Conservation (phyloP, 257 asterid genomes). For the Gentiana dahurica region DNA sequence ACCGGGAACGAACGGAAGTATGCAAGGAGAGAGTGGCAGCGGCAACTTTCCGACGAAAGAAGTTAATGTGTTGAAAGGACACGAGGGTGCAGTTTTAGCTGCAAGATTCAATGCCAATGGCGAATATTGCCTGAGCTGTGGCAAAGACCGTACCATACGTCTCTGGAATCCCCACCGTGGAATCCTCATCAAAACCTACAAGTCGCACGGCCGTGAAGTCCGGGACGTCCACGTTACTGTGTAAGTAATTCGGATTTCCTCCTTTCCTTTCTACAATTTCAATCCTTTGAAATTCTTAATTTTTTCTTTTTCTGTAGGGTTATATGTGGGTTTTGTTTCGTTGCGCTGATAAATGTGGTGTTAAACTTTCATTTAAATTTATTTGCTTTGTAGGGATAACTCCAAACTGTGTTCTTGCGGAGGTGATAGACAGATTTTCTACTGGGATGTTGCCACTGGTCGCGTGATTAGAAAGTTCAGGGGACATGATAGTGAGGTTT, state of each 20-base stretch:
- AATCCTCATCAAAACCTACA: conserved; percentile 80
- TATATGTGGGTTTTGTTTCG: neutral
- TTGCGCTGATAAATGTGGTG: neutral
- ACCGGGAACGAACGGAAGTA: no score
- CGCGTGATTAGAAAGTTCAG: conserved; percentile 88
- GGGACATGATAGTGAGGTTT: conserved; percentile 97
- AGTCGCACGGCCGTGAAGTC: conserved; percentile 93
- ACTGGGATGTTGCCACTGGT: conserved; percentile 94
- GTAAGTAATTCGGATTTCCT: conserved; percentile 16
- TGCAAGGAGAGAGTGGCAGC: conserved; percentile 2
- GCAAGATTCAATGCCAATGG: conserved; percentile 90
- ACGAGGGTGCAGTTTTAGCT: conserved; percentile 90
- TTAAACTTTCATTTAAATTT: neutral
- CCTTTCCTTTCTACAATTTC: neutral
- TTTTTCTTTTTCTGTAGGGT: neutral
- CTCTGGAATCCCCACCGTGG: conserved; percentile 99
- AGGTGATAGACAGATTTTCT: conserved; percentile 91
- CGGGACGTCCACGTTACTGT: conserved; percentile 81
- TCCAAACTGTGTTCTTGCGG: conserved; percentile 86
- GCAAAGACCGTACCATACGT: conserved; percentile 91
- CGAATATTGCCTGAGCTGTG: conserved; percentile 87
- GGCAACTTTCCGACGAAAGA: conserved; percentile 50
- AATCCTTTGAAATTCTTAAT: neutral
- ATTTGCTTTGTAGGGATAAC: conserved; percentile 50
- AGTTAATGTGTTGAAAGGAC: conserved; percentile 70